Evolutionary conservation across 2,329 filamentous ascomycete genomes (phyloP).

Genomic region (Claviceps sorghi): DNA sequence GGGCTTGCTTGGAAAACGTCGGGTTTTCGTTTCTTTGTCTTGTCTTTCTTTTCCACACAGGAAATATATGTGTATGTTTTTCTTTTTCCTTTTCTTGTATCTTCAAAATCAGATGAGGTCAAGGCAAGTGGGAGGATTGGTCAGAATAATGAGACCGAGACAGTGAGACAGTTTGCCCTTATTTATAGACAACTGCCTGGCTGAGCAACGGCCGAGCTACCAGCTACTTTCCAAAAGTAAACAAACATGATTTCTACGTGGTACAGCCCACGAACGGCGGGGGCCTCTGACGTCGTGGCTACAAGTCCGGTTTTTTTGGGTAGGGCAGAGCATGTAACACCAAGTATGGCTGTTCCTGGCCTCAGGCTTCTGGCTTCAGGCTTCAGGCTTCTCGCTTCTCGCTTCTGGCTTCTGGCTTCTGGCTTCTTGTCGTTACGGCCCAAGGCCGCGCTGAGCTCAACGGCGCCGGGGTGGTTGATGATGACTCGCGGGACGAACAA

Average conservation of each 20-base stretch:
- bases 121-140: too few species aligned
- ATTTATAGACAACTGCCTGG: not conserved
- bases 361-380: too few species aligned
- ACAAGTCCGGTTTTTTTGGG: not conserved
- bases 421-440: too few species aligned
- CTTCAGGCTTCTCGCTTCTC: slow-evolving; percentile 26
- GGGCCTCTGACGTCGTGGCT: slow-evolving; percentile 4
- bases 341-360: not conserved
- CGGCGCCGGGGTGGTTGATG: too few species aligned
- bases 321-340: not conserved
- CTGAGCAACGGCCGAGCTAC: not conserved
- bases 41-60: not conserved
- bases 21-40: too few species aligned
- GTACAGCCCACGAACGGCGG: not conserved
- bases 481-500: not conserved
- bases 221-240: not conserved
- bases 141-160: too few species aligned
- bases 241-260: not conserved
- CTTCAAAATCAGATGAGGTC: too few species aligned
- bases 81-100: too few species aligned
- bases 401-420: too few species aligned
- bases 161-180: not conserved
- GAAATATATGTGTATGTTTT: not conserved
- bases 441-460: too few species aligned
- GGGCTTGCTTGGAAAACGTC: too few species aligned